Conservation (phyloP, 2,329 filamentous ascomycete species). For the Alternaria viburni region DNA sequence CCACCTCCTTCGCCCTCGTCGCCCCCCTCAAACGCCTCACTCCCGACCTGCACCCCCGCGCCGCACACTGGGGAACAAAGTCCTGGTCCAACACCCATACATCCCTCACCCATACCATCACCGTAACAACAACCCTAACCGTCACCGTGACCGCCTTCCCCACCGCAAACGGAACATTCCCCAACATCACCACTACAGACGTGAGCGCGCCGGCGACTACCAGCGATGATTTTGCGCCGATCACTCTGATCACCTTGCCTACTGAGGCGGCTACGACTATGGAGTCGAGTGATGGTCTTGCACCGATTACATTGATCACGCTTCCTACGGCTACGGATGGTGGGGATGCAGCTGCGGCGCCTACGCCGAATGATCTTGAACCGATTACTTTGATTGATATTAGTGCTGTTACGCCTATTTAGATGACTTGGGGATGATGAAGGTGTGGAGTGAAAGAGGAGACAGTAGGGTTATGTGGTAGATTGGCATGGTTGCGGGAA, state of each 20-base stretch:
- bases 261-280: neutral
- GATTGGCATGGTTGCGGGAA: neutral
- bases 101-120: neutral
- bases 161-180: neutral
- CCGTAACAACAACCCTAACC: neutral
- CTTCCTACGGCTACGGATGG: neutral
- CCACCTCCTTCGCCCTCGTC: neutral
- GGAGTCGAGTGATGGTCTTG: neutral
- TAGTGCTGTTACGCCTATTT: neutral
- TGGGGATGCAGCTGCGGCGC: neutral
- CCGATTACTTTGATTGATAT: constrained; percentile 10
- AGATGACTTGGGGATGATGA: too few relatives aligned
- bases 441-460: too few relatives aligned
- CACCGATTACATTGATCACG: constrained; percentile 5
- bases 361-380: constrained; percentile 1
- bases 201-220: neutral
- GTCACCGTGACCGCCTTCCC: neutral
- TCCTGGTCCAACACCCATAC: neutral
- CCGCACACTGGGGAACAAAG: neutral
- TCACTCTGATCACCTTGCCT: constrained; percentile 1
- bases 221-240: neutral
- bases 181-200: neutral
- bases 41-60: neutral
- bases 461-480: too few relatives aligned
- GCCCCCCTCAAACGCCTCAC: neutral